Base-by-base conservation (phyloP, 768 basidiomycete genomes). In the Mycena capillaripes region DNA sequence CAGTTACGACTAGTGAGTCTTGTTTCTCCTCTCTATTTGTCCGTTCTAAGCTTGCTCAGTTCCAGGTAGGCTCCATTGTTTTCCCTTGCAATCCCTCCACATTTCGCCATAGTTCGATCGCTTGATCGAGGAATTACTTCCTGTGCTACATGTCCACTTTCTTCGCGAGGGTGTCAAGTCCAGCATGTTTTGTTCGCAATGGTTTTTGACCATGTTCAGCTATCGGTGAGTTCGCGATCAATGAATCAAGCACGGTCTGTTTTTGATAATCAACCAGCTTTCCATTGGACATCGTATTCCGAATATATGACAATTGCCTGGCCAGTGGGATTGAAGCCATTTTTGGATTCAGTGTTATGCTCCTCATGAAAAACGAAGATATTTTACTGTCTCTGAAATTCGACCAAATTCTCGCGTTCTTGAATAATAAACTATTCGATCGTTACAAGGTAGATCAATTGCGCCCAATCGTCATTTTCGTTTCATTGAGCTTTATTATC, bases 161-260 rank as follows among this genome's bases (percentile, higher is more conserved):
- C 82, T 97, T 34, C 90, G 97, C 34, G 95, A 98, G 82, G 97
- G 97, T 34, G 85, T 99, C 79, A 99, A 98, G 81, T 97, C 96
- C 55, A 97, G 94, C 83, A 99, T 99, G 97, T 99, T 94, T 79
- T 97, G 96, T 78, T 96, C 95, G 17, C 98, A 99, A 75, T 99
- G 98, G 98, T 98, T 99, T 82, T 86, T 99, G 79, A 99, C 98
- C 0, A 84, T 99, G 80, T 99, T 99, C 85, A 95, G 95, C 79
- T 98, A 97, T 82, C 91, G 95, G 95, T 93, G 78, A 77, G 88
- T 79, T 17, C 8, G 9, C 36, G 21, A 19, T 34, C 36, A 55
- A 58, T 30, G 4, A 34, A 23, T 25, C 44, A 25, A 46, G 3
- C 57, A 27, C 25, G 17, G 30, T 40, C 34, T 30, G 21, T 16